Conservation (phyloP, 169 alveolate species). For the Plasmodium malariae region DNA sequence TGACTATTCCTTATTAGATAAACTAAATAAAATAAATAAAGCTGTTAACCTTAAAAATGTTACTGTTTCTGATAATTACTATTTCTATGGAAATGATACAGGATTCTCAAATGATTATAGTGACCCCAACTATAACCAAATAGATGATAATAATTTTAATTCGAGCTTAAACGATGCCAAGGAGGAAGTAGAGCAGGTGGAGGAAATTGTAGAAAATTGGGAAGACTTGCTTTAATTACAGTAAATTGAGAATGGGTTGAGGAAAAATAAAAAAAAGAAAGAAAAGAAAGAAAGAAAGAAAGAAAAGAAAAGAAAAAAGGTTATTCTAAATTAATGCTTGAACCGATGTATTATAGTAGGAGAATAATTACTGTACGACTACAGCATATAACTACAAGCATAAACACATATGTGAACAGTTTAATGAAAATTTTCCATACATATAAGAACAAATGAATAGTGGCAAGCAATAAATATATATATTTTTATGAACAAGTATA, state of each 20-base stretch:
- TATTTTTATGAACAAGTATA: too few species aligned
- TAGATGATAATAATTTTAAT: conserved; percentile 1
- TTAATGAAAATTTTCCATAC: too few species aligned
- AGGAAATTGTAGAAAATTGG: conserved; percentile 76
- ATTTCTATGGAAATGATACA: conserved; percentile 48
- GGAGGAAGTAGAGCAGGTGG: conserved; percentile 50
- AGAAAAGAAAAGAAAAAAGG: too few species aligned
- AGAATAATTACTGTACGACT: too few species aligned
- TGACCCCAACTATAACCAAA: conserved; percentile 37
- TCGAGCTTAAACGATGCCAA: conserved; percentile 5
- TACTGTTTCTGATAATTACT: conserved; percentile 24
- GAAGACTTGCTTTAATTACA: conserved; percentile 55
- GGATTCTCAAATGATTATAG: conserved; percentile 69
- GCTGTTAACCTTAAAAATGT: conserved; percentile 66
- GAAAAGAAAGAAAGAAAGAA: too few species aligned
- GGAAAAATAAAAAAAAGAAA: neutral
- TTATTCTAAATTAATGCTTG: too few species aligned
- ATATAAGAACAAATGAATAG: too few species aligned
- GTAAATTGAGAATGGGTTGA: neutral
- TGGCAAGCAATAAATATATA: too few species aligned
- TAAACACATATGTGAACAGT: too few species aligned
- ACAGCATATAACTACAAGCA: too few species aligned
- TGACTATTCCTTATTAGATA: conserved; percentile 71
- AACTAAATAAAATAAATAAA: conserved; percentile 67
- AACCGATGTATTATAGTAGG: too few species aligned